phyloP scores from a whole-genome alignment of 2,329 filamentous ascomycete genomes.

The Cercospora berteroae region DNA sequence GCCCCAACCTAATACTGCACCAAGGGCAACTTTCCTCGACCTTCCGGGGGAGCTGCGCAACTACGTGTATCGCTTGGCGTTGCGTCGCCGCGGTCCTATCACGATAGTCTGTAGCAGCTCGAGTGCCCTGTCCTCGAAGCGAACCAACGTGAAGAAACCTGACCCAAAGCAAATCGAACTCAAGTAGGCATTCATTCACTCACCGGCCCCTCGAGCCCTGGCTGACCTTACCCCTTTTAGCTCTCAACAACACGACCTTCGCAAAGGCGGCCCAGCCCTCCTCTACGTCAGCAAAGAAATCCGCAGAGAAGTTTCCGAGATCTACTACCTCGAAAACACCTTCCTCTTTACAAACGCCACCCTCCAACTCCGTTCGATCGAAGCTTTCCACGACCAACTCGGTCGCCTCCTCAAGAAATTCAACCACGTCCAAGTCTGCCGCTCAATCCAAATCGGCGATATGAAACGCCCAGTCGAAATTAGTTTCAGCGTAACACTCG shows the following conservation, averaged over 20 bases:
- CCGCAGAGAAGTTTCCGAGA: conserved; percentile 9
- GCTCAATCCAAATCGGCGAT: conserved; percentile 6
- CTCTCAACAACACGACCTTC: neutral
- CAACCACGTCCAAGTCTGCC: conserved; percentile 2
- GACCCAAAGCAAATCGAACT: neutral
- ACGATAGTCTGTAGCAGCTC: neutral
- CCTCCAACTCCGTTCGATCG: neutral
- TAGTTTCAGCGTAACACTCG: neutral
- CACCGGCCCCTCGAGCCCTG: neutral
- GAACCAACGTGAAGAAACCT: neutral
- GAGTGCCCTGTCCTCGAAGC: neutral
- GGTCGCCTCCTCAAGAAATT: conserved; percentile 3
- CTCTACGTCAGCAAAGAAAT: conserved; percentile 5
- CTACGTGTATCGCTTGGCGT: conserved; percentile 10
- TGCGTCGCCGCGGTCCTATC: neutral
- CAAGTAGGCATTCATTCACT: neutral
- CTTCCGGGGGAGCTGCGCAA: conserved; percentile 19
- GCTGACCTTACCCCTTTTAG: neutral
- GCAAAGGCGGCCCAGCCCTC: conserved; percentile 1
- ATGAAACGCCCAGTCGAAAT: neutral
- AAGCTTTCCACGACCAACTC: neutral
- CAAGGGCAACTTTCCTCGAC: conserved; percentile 9
- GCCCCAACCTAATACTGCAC: neutral
- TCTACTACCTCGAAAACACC: conserved; percentile 14
- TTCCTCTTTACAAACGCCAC: conserved; percentile 3